These are phyloP conservation scores for Epicoccum sorghinum DNA, from an alignment of 2,329 filamentous ascomycete species.

Conservation along the genomic window DNA sequence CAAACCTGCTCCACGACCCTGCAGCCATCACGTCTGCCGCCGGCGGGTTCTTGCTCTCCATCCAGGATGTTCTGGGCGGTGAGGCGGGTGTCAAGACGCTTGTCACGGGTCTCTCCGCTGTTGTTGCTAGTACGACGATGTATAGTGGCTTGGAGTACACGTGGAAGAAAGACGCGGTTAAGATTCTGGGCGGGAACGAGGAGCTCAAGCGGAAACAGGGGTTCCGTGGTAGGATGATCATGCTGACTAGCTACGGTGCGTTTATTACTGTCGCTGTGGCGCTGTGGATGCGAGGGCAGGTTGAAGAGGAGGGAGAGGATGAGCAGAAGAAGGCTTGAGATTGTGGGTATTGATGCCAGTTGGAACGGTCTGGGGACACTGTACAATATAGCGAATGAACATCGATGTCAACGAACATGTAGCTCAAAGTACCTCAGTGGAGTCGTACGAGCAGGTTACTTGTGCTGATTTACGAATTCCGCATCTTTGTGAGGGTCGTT, in stretches of 20 bases:
- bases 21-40: conserved; percentile 58
- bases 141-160: conserved; percentile 96
- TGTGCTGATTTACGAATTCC: too few species aligned
- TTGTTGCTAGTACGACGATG: conserved; percentile 86
- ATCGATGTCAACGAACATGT: too few species aligned
- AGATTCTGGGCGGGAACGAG: conserved; percentile 69
- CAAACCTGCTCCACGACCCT: conserved; percentile 71
- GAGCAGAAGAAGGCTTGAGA: conserved; percentile 4
- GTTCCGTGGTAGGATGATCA: conserved; percentile 54
- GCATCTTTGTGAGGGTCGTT: too few species aligned
- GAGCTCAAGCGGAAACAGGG: conserved; percentile 56
- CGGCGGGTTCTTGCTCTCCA: conserved; percentile 28
- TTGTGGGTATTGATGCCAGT: too few species aligned
- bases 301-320: conserved; percentile 16
- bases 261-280: conserved; percentile 50
- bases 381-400: too few species aligned
- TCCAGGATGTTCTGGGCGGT: conserved; percentile 39
- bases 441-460: too few species aligned
- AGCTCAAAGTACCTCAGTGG: too few species aligned
- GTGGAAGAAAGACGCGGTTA: conserved; percentile 88
- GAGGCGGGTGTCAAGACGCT: conserved; percentile 43
- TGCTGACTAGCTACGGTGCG: conserved; percentile 54
- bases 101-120: conserved; percentile 63
- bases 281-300: conserved; percentile 30
- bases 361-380: too few species aligned